Percentiles rank a stretch among this genome's conserved stretches.
Evolutionary conservation across 2,329 filamentous ascomycete species (phyloP).

Genomic region (Didymella pinodella): DNA sequence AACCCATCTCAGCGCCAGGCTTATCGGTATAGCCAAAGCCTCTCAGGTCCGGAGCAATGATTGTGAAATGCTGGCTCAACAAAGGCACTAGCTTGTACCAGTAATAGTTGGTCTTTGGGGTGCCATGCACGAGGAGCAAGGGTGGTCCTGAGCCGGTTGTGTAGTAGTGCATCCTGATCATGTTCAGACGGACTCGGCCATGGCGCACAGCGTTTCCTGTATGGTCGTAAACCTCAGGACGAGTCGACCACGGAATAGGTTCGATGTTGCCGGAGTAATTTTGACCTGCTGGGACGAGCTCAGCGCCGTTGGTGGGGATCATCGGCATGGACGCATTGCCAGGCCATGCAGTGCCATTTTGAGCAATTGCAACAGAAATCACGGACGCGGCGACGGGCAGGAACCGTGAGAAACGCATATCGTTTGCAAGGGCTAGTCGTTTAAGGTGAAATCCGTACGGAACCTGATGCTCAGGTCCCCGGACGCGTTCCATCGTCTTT

Average conservation of each 20-base stretch:
- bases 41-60: slow-evolving; percentile 47
- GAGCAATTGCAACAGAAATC: slow-evolving; percentile 1
- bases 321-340: slow-evolving; percentile 10
- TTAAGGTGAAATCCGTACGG: neutral
- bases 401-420: neutral
- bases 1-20: slow-evolving; percentile 34
- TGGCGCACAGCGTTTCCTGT: slow-evolving; percentile 20
- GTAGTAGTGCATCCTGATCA: slow-evolving; percentile 24
- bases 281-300: slow-evolving; percentile 11
- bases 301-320: slow-evolving; percentile 16
- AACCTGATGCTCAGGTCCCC: neutral
- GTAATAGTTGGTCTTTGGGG: slow-evolving; percentile 32
- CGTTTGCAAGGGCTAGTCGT: neutral
- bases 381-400: neutral
- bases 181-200: slow-evolving; percentile 21
- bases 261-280: slow-evolving; percentile 22
- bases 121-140: slow-evolving; percentile 20
- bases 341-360: slow-evolving; percentile 9
- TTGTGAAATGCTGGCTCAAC: slow-evolving; percentile 43
- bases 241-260: slow-evolving; percentile 19
- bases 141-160: slow-evolving; percentile 17
- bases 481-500: neutral
- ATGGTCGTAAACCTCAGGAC: slow-evolving; percentile 23
- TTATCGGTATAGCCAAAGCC: slow-evolving; percentile 52
- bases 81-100: slow-evolving; percentile 48